Evolutionary conservation across 2,329 filamentous ascomycete genomes (phyloP), one percentile per base, ranked within the genome.

Genomic region (Cytospora leucostoma): DNA sequence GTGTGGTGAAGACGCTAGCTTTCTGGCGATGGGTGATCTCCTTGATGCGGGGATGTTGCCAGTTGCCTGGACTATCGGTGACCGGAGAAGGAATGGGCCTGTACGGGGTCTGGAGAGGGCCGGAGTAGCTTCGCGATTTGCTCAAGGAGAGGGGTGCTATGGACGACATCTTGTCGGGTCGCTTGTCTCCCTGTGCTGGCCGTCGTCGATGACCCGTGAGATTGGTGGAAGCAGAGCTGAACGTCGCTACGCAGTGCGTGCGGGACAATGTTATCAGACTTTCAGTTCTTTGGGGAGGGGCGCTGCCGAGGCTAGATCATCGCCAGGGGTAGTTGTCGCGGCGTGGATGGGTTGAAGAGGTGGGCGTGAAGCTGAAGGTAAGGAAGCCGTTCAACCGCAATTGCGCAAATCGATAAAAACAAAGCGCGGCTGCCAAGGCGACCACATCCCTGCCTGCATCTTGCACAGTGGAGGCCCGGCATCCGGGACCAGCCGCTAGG

Each of bases 21-120:
- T 91, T 88, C 73, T 93, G 91, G 58, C 95, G 88, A 67, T 85
- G 84, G 17, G 90, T 87, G 73, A 99, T 96, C 77, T 98, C 94
- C 71, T 92, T 84, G 68, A 97, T 83, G 67, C 89, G 88, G 38
- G 95, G 95, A 75, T 99, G 95, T 72, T 88, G 86, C 94, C 95
- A 99, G 73, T 88, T 92, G 61, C 94, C 93, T 7, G 91, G 84
- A 70, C 83, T 86, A 59, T 86, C 84, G 34, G 76, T 72, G 50
- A 69, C 67, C 78, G 59, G 69, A 19, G 59, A 13, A 65, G 62
- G 32, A 37, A 19, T 66, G 55, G 68, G 69, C 52, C 70, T 74
- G 59, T 68, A 59, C 2, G 71, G 71, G 2, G 71, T 71, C 52
- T 57, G 7, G 40, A 61, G 38, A 44, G 51, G 19, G 35, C 59